Evolutionary conservation across 1,284 basidiomycete species (phyloP).

Genomic region (Trametes pubescens): DNA sequence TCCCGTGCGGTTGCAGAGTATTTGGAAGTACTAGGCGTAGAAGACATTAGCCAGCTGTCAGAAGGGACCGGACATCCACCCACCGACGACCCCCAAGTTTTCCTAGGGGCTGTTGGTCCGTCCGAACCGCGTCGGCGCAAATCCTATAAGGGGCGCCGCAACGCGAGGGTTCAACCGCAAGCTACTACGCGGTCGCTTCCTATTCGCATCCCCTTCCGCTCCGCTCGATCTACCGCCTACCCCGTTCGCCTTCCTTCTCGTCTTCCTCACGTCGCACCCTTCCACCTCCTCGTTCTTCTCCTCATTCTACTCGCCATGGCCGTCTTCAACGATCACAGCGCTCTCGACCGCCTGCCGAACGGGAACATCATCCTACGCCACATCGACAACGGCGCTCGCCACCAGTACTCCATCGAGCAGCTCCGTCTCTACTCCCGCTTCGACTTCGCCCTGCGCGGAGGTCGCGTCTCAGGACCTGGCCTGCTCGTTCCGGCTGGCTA

Average conservation of each 20-base stretch:
- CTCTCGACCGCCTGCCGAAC: not conserved
- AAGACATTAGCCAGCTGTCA: not conserved
- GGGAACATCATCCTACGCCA: not conserved
- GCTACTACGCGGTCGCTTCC: too few species aligned
- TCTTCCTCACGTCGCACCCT: not conserved
- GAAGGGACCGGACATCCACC: not conserved
- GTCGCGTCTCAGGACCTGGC: not conserved
- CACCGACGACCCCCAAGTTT: conserved; percentile 6
- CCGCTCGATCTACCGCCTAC: not conserved
- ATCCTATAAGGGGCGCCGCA: not conserved
- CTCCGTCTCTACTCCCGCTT: conserved; percentile 1
- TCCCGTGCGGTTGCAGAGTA: conserved; percentile 1
- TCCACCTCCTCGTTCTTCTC: not conserved
- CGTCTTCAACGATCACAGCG: not conserved
- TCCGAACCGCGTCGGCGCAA: not conserved
- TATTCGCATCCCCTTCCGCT: too few species aligned
- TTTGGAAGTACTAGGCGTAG: conserved; percentile 5
- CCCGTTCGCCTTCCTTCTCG: too few species aligned
- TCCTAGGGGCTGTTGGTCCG: not conserved
- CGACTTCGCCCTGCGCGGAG: conserved; percentile 1
- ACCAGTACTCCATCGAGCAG: conserved; percentile 4
- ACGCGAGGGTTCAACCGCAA: too few species aligned
- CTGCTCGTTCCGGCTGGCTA: conserved; percentile 1
- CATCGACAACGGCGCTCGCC: not conserved
- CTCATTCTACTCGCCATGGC: not conserved